Evolutionary conservation across 495 filamentous ascomycete species (phyloP), one percentile per base, ranked within the genome.

Genomic region (Oleoguttula mirabilis): DNA sequence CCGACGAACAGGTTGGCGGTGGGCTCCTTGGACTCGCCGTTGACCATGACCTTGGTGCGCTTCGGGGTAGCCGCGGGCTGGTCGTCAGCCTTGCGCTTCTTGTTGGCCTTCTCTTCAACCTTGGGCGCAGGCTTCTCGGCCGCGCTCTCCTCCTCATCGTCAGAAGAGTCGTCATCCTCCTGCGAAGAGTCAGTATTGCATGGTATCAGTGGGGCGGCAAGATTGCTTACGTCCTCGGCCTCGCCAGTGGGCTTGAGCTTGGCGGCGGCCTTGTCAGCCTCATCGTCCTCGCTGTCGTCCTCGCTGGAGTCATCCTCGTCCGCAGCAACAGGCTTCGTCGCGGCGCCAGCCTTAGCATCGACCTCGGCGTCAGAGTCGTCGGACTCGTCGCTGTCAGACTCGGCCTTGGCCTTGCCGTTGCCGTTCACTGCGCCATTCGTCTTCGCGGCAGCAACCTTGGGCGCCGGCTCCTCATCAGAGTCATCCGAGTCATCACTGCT

Each of bases 41-140:
- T 27, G 39, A 40, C 69, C 24, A 76, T 76, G 15, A 73, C 75
- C 80, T 94, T 95, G 60, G 66, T 64, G 75, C 93, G 94, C 79
- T 98, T 98, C 41, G 72, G 61, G 20, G 70, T 59, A 31, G 75
- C 63, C 10, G 64, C 65, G 35, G 75, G 65, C 47, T 77, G 78
- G 37, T 78, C 67, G 35, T 79, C 80, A 40, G 84, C 84, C 74
- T 93, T 93, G 67, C 87, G 87, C 76, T 93, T 92, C 77, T 90
- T 92, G 36, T 55, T 55, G 14, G 46, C 28, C 46, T 73, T 67
- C 40, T 66, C 58, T 38, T 71, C 64, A 19, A 35, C 60, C 39
- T 69, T 65, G 20, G 38, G 36, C 3, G 46, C 27, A 3, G 25
- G 15, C 43, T 39, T 55, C 35, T 70, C 68, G 35, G 71, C 69